Evolutionary conservation across 257 asterid species (phyloP), one percentile per base, ranked within the genome.

Genomic region (Solanum peruvianum): DNA sequence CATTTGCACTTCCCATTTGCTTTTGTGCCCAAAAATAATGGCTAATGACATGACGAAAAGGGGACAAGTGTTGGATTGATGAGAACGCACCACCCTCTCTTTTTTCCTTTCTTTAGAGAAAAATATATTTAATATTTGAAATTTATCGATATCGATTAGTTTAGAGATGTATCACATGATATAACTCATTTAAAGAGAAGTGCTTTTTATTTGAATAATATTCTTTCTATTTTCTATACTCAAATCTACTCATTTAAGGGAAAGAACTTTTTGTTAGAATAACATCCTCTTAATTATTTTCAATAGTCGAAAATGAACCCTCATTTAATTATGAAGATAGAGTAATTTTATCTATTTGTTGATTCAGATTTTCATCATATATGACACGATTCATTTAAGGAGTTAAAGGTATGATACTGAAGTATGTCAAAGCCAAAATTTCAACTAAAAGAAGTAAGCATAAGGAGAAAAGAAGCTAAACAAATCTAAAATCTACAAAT

Each of bases 11-110:
- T 82, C 47, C 78, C 42, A 66, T 73, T 87, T 89, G 80, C 81
- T 87, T 62, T 86, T 73, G 20, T 86, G 85, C 70, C 82, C 27
- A 5, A 21, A 81, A 89, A 76, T 87, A 91, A 88, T 85, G 84
- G 89, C 87, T 78, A 49, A 89, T 88, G 91, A 52, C 89, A 88
- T 86, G 69, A 35, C 10, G 4, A 66, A 73, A 88, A 60, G 45
- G 77, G 39, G 92, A 87, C 92, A 94, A 70, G 88, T 91, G 93
- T 93, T 87, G 90, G 83, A 87, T 85, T 92, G 89, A 88, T 70
- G 85, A 80, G 87, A 88, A 88, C 75, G 69, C 72, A 83, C 41
- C 67, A 49, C 41, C 81, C 66, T 80, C 60, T 80, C 6, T 37
- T 49, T 77, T 83, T 73, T 3, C 35, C 25, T 27, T 67, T 67